A percentile compares a stretch with the other conserved stretches of the same genome.
phyloP scores from a whole-genome alignment of 352 stramenopile species.

The Phytopythium sindhum region DNA sequence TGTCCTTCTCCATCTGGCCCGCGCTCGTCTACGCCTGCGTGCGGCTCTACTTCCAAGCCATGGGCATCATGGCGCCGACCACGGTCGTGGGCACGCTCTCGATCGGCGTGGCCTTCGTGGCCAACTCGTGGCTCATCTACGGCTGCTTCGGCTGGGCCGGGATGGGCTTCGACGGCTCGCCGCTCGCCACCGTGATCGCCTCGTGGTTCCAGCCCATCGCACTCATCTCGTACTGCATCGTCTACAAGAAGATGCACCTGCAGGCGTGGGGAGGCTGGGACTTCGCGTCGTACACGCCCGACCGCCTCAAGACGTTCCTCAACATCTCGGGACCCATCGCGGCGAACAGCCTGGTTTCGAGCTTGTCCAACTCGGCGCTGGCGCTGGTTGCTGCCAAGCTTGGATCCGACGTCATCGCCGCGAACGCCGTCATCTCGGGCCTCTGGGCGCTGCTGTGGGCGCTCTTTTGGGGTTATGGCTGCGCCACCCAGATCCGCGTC shows the following conservation, averaged over 20 bases:
- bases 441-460: constrained; percentile 50
- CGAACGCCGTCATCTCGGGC: constrained; percentile 49
- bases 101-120: constrained; percentile 35
- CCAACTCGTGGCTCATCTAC: constrained; percentile 48
- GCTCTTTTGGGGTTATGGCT: constrained; percentile 65
- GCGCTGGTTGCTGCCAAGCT: constrained; percentile 51
- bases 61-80: constrained; percentile 54
- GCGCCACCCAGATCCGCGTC: constrained; percentile 54
- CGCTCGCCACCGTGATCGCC: constrained; percentile 50
- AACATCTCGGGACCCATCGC: constrained; percentile 43
- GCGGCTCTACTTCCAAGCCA: constrained; percentile 61
- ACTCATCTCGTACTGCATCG: constrained; percentile 55
- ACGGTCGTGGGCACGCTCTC: constrained; percentile 44
- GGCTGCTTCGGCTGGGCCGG: constrained; percentile 37
- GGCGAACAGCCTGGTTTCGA: constrained; percentile 40
- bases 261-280: constrained; percentile 56
- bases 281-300: constrained; percentile 30
- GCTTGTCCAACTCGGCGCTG: constrained; percentile 45
- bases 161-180: constrained; percentile 59
- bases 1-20: constrained; percentile 54
- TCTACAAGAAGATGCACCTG: constrained; percentile 58
- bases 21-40: constrained; percentile 53
- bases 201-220: constrained; percentile 60
- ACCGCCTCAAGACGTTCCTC: constrained; percentile 44
- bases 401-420: constrained; percentile 47